Conservation (phyloP, 768 basidiomycete genomes). For the Cystobasidiopsis lactophilus region DNA sequence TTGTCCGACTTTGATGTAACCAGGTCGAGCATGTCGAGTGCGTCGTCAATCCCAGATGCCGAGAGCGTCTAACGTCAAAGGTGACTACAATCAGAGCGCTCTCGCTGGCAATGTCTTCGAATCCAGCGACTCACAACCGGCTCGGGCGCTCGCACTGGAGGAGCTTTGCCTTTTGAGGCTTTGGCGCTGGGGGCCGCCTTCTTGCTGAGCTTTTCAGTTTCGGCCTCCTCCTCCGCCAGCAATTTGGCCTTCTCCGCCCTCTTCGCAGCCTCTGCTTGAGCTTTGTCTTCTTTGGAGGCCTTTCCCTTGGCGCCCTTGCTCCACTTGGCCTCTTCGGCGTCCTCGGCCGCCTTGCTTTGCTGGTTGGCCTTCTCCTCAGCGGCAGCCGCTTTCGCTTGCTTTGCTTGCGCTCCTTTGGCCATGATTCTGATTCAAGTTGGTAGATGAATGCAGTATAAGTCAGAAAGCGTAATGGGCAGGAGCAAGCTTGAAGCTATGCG, state of each 20-base stretch:
- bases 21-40: conserved; percentile 27
- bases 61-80: neutral
- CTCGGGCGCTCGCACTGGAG: conserved; percentile 13
- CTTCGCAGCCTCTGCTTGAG: conserved; percentile 11
- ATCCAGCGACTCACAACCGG: too few species aligned
- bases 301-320: conserved; percentile 15
- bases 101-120: too few species aligned
- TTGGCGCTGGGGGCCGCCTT: conserved; percentile 18
- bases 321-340: conserved; percentile 18
- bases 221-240: conserved; percentile 20
- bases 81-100: neutral
- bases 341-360: conserved; percentile 2
- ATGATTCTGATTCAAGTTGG: neutral
- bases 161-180: conserved; percentile 16
- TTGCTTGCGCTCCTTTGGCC: neutral
- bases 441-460: too few species aligned
- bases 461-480: too few species aligned
- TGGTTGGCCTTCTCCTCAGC: neutral
- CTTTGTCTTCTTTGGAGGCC: conserved; percentile 12
- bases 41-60: conserved; percentile 13
- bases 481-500: too few species aligned
- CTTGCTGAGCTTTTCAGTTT: conserved; percentile 15
- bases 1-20: conserved; percentile 27
- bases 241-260: conserved; percentile 17
- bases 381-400: neutral